Percentiles rank a stretch among this genome's conserved stretches.
Evolutionary conservation across 768 basidiomycete species (phyloP).

Genomic region (Tylopilus felleus): DNA sequence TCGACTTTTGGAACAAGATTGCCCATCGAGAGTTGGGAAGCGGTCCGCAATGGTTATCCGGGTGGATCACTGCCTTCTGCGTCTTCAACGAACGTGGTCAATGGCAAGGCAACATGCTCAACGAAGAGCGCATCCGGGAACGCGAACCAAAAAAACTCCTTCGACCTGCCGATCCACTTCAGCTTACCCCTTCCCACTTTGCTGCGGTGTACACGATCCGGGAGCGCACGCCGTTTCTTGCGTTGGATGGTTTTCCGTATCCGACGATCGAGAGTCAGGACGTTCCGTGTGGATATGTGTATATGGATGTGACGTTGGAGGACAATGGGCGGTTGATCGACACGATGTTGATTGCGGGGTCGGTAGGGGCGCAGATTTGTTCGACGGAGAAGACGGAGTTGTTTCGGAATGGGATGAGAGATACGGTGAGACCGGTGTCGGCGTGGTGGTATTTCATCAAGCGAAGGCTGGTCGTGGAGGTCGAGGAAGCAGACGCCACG

Average conservation of each 20-base stretch:
- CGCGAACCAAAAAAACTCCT: conserved; percentile 33
- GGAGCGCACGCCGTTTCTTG: conserved; percentile 18
- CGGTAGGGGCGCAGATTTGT: conserved; percentile 28
- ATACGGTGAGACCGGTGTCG: conserved; percentile 30
- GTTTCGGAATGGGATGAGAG: conserved; percentile 30
- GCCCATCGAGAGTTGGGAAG: conserved; percentile 26
- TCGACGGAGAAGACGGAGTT: conserved; percentile 29
- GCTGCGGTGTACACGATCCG: conserved; percentile 25
- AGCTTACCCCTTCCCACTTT: conserved; percentile 25
- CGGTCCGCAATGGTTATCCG: conserved; percentile 34
- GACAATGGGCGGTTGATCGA: conserved; percentile 26
- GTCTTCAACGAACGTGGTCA: conserved; percentile 30
- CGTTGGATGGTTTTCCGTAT: conserved; percentile 29
- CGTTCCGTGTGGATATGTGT: conserved; percentile 30
- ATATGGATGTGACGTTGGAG: conserved; percentile 28
- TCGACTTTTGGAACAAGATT: conserved; percentile 39
- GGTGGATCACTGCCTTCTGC: conserved; percentile 41
- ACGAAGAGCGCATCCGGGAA: conserved; percentile 26
- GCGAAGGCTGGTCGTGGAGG: background rate
- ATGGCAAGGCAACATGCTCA: conserved; percentile 32
- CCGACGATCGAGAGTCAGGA: conserved; percentile 27
- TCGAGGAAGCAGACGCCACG: background rate
- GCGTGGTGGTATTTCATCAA: conserved; percentile 33
- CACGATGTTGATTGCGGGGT: conserved; percentile 30
- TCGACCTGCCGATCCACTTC: conserved; percentile 26